Percentiles rank a stretch among this genome's conserved stretches.
Conservation (phyloP, 768 basidiomycete genomes). For the Suillus placidus region DNA sequence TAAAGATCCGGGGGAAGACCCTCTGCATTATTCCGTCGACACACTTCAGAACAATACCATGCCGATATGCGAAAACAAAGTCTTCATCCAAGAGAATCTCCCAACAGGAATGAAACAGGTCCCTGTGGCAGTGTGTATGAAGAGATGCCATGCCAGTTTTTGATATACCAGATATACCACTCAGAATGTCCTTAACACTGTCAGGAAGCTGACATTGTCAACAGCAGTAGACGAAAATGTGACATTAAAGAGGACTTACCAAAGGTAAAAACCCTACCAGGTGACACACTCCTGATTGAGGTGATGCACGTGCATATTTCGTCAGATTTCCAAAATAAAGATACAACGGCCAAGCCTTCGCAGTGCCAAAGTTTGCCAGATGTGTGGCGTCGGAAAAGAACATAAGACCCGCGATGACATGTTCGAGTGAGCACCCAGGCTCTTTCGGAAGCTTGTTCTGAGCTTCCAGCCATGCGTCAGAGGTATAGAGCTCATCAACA, state of each 20-base stretch:
- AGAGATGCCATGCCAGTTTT: slow-evolving; percentile 3
- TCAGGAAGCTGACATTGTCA: slow-evolving; percentile 16
- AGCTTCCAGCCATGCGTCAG: slow-evolving; percentile 18
- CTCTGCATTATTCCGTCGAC: slow-evolving; percentile 14
- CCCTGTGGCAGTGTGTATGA: slow-evolving; percentile 20
- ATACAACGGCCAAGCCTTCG: slow-evolving; percentile 29
- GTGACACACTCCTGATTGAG: slow-evolving; percentile 12
- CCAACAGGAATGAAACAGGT: slow-evolving; percentile 22
- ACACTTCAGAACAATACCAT: slow-evolving; percentile 22
- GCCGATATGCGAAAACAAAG: slow-evolving; percentile 18
- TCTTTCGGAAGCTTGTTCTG: slow-evolving; percentile 16
- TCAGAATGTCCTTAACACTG: slow-evolving; percentile 9
- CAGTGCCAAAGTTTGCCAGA: slow-evolving; percentile 32
- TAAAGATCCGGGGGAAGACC: slow-evolving; percentile 21
- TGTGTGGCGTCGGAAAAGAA: slow-evolving; percentile 23
- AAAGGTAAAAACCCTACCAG: slow-evolving; percentile 14
- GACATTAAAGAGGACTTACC: slow-evolving; percentile 3
- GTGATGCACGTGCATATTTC: slow-evolving; percentile 24
- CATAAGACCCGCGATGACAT: slow-evolving; percentile 7
- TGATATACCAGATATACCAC: background rate
- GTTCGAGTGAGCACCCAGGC: slow-evolving; percentile 19
- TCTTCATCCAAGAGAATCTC: slow-evolving; percentile 14
- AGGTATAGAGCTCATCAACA: slow-evolving; percentile 24
- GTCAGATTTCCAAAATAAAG: slow-evolving; percentile 24
- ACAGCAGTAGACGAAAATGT: background rate